A percentile compares a stretch with the other conserved stretches of the same genome.
phyloP scores from a whole-genome alignment of 805 yeast species.

The Metschnikowia lochheadii region DNA sequence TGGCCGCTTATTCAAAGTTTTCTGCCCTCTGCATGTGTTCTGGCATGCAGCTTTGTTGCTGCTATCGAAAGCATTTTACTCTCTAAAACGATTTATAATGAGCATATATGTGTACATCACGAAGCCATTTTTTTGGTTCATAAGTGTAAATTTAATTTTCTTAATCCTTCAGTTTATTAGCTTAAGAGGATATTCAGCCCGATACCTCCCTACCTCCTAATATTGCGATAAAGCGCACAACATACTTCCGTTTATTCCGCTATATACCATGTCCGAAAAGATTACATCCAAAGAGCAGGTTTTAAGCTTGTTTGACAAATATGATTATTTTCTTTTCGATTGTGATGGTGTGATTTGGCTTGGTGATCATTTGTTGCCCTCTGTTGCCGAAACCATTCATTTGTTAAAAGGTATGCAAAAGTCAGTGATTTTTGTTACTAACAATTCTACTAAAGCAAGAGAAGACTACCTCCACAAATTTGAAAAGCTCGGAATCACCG shows the following conservation, averaged over 20 bases:
- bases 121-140: not conserved
- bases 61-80: not conserved
- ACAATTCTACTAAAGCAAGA: constrained; percentile 91
- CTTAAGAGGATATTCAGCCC: not conserved
- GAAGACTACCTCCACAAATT: constrained; percentile 73
- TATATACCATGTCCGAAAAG: constrained; percentile 42
- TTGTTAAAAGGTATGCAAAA: constrained; percentile 55
- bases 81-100: not conserved
- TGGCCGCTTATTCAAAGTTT: not conserved
- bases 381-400: constrained; percentile 69
- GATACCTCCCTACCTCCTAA: not conserved
- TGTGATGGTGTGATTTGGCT: constrained; percentile 98
- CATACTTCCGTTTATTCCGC: not conserved
- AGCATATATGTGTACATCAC: not conserved
- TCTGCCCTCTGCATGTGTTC: not conserved
- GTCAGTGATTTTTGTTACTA: constrained; percentile 83
- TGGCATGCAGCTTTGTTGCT: not conserved
- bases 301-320: constrained; percentile 51
- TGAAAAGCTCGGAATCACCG: constrained; percentile 50
- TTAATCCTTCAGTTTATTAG: not conserved
- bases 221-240: constrained; percentile 3
- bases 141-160: not conserved
- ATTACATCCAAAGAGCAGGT: constrained; percentile 47
- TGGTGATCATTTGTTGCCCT: constrained; percentile 77
- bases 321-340: constrained; percentile 88